Evolutionary conservation across 148 eudicot genomes (phyloP), one percentile per base, ranked within the genome.

Genomic region (Rheum nobile): DNA sequence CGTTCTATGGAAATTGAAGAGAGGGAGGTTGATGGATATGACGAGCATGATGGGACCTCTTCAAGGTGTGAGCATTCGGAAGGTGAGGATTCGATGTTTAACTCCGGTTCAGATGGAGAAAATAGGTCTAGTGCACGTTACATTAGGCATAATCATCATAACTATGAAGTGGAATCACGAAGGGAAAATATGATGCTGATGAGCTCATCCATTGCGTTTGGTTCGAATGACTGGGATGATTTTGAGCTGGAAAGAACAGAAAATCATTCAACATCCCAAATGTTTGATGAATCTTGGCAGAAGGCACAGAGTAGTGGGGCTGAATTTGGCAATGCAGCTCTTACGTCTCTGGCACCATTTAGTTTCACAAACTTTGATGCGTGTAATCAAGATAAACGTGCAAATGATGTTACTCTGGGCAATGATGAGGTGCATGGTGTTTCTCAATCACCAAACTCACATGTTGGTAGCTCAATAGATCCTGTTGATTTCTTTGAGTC

Each of bases 171-270:
- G 48, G 83, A 79, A 22, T 43, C 44, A 21, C 77, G 41, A 32
- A 63, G 76, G 43, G 89, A 79, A 77, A 83, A 81, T 76, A 26
- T 71, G 28, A 70, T 91, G 78, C 85, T 85, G 63, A 85, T 95
- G 96, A 84, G 75, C 72, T 63, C 90, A 19, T 83, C 93, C 48
- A 75, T 81, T 57, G 97, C 97, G 28, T 95, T 88, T 85, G 98
- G 98, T 69, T 80, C 87, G 54, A 90, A 87, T 74, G 98, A 95
- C 54, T 91, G 90, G 98, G 89, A 88, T 72, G 96, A 95, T 80
- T 95, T 81, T 82, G 84, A 83, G 83, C 85, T 81, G 46, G 87
- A 84, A 76, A 82, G 81, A 70, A 65, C 68, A 14, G 85, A 80
- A 47, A 79, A 75, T 74, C 69, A 70, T 72, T 43, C 76, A 8